Percentiles rank a stretch among this genome's conserved stretches.
phyloP scores from a whole-genome alignment of 176 grass and related monocot genomes.

The Eleusine coracana region DNA sequence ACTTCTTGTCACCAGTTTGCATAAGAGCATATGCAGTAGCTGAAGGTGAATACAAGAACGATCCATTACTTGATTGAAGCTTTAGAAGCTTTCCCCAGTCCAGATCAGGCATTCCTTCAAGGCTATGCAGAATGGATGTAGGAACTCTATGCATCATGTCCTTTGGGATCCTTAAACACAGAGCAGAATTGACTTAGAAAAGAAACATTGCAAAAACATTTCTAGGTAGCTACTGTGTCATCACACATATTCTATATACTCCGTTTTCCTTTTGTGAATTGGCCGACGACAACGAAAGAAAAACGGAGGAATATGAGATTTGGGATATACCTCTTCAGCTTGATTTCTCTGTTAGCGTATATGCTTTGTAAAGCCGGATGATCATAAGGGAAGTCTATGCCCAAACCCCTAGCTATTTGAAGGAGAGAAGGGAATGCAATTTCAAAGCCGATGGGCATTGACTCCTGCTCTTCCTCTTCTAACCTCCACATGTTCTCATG shows the following conservation, averaged over 20 bases:
- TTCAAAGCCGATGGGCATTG: conserved; percentile 94
- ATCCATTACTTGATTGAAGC: conserved; percentile 73
- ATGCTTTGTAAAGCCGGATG: conserved; percentile 63
- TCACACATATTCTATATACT: neutral
- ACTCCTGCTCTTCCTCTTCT: conserved; percentile 62
- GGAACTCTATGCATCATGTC: conserved; percentile 81
- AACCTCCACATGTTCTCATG: conserved; percentile 78
- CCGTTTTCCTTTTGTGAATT: too few relatives aligned
- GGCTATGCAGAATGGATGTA: conserved; percentile 80
- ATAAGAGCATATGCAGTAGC: conserved; percentile 78
- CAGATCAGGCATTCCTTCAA: conserved; percentile 80
- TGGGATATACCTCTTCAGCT: conserved; percentile 70
- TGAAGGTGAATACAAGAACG: conserved; percentile 81
- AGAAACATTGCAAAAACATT: neutral
- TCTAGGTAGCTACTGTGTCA: neutral
- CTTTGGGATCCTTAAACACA: conserved; percentile 65
- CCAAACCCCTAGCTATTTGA: conserved; percentile 59
- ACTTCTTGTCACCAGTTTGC: conserved; percentile 76
- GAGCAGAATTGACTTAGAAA: conserved; percentile 7
- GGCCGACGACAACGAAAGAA: too few relatives aligned
- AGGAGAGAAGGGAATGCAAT: conserved; percentile 89
- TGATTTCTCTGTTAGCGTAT: conserved; percentile 57
- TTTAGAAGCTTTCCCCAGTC: conserved; percentile 76
- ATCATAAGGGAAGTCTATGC: conserved; percentile 64
- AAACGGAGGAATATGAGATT: neutral